Conservation (phyloP, 2,329 filamentous ascomycete species). For the Pleomassaria siparia region DNA sequence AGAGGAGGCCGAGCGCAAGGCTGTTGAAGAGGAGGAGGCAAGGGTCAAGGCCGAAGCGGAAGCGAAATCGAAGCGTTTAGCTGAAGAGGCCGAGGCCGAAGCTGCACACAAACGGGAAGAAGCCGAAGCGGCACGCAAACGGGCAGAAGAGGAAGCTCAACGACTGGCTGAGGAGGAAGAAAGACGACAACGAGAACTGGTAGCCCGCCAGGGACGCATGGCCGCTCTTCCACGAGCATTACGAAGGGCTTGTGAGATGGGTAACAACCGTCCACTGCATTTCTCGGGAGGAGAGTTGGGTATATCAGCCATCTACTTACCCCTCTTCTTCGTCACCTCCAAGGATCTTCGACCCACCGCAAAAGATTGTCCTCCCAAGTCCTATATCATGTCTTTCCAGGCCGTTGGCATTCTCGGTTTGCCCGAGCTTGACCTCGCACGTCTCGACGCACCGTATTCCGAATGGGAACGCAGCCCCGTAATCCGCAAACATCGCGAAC, state of each 20-base stretch:
- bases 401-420: conserved; percentile 44
- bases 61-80: conserved; percentile 2
- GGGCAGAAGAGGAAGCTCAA: conserved; percentile 33
- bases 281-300: conserved; percentile 44
- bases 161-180: conserved; percentile 33
- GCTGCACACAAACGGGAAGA: conserved; percentile 34
- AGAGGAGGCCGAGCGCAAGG: conserved; percentile 12
- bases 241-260: conserved; percentile 40
- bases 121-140: conserved; percentile 35
- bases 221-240: conserved; percentile 41
- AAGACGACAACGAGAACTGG: conserved; percentile 29
- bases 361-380: conserved; percentile 21
- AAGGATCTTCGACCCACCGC: conserved; percentile 27
- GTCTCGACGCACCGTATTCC: conserved; percentile 33
- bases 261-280: conserved; percentile 39
- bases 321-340: conserved; percentile 38
- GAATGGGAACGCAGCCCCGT: conserved; percentile 42
- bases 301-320: conserved; percentile 42
- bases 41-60: conserved; percentile 6
- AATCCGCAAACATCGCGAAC: conserved; percentile 35
- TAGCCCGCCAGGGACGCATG: conserved; percentile 36
- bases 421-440: conserved; percentile 41
- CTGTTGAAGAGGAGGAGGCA: conserved; percentile 8
- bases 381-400: conserved; percentile 44
- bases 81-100: conserved; percentile 19